Evolutionary conservation across 2,329 filamentous ascomycete species (phyloP), one percentile per base, ranked within the genome.

Genomic region (Colletotrichum sp.): DNA sequence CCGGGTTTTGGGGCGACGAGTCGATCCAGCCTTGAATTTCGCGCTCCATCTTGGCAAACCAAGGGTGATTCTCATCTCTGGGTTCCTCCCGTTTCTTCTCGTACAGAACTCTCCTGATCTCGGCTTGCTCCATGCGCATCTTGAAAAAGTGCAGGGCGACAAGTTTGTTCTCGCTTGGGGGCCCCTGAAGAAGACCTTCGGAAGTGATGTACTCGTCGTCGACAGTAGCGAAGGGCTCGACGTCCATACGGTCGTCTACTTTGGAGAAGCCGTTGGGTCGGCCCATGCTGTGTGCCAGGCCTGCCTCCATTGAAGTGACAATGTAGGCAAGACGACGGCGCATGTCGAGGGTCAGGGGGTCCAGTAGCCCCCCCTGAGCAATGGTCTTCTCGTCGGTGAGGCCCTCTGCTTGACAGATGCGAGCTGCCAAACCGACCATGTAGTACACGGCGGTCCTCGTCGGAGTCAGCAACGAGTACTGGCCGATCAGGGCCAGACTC

Each of bases 361-460:
- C 93, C 34, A 93, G 89, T 30, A 88, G 87, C 10, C 92, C 44
- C 6, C 44, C 92, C 57, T 90, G 88, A 2, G 90, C 90, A 73
- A 99, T 95, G 1, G 96, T 98, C 82, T 95, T 95, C 84, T 99
- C 97, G 80, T 98, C 95, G 24, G 94, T 93, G 59, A 98, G 88
- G 8, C 96, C 95, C 68, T 98, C 89, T 72, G 98, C 95, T 82
- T 99, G 96, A 82, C 95, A 96, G 67, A 99, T 92, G 79, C 95
- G 93, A 18, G 95, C 94, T 9, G 96, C 96, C 24, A 98, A 91
- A 8, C 97, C 97, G 62, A 98, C 92, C 66, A 98, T 93, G 85
- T 98, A 98, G 85, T 98, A 99, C 24, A 98, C 94, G 18, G 96
- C 96, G 7, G 95, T 98, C 76, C 96, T 90, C 2, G 96, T 98